phyloP scores from a whole-genome alignment of 1,139 yeast genomes.

The Sugiyamaella novakii region DNA sequence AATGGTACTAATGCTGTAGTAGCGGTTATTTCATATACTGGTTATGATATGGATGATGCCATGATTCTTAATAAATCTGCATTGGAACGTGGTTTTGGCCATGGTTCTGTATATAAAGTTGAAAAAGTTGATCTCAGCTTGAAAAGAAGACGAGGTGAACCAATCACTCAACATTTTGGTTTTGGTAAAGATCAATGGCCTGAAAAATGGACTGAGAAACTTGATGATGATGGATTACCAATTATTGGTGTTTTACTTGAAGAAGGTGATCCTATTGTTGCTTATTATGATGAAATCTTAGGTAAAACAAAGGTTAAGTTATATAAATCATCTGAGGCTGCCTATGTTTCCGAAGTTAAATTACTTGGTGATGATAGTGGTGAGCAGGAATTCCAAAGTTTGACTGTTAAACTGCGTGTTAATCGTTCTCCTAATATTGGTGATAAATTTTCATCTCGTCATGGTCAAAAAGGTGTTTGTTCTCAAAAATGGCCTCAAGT shows the following conservation, averaged over 20 bases:
- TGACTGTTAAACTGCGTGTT: conserved; percentile 87
- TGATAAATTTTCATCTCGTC: conserved; percentile 97
- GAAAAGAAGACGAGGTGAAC: conserved; percentile 88
- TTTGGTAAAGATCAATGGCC: conserved; percentile 95
- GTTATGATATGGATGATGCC: conserved; percentile 99
- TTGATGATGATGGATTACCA: conserved; percentile 94
- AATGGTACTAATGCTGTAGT: conserved; percentile 98
- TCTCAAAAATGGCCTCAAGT: conserved; percentile 97
- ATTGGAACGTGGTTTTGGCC: conserved; percentile 96
- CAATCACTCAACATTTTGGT: conserved; percentile 92
- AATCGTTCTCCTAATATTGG: conserved; percentile 95
- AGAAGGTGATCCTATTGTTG: conserved; percentile 96
- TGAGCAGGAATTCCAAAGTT: conserved; percentile 76
- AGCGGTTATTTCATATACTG: conserved; percentile 97
- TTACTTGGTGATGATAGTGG: conserved; percentile 81
- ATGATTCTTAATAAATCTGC: conserved; percentile 97
- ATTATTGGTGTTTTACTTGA: conserved; percentile 81
- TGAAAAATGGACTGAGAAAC: conserved; percentile 78
- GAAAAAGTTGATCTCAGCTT: conserved; percentile 83
- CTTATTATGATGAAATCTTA: conserved; percentile 85
- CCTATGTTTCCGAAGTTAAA: conserved; percentile 93
- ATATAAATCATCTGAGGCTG: conserved; percentile 93
- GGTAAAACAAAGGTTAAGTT: conserved; percentile 92
- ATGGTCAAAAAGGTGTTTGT: conserved; percentile 99
- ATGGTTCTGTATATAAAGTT: conserved; percentile 93